Conservation (phyloP, 805 yeast genomes). For the Saccharomycopsis malanga region DNA sequence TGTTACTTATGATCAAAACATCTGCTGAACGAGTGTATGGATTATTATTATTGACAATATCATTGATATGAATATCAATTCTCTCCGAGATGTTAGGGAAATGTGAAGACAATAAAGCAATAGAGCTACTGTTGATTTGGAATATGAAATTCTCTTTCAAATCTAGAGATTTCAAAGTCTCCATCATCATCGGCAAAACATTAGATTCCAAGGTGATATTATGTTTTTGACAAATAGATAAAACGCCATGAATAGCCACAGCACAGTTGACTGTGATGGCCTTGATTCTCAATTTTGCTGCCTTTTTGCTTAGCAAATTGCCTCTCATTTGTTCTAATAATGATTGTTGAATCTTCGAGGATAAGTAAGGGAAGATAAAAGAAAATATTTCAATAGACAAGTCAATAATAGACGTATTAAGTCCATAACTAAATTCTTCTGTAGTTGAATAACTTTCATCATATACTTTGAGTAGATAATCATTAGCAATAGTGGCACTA, state of each 20-base stretch:
- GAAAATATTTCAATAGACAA: constrained; percentile 72
- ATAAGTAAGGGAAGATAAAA: constrained; percentile 58
- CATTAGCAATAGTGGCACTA: constrained; percentile 17
- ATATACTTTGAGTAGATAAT: constrained; percentile 23
- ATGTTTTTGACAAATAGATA: constrained; percentile 25
- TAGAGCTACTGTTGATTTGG: constrained; percentile 45
- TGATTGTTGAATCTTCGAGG: constrained; percentile 77
- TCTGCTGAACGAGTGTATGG: constrained; percentile 60
- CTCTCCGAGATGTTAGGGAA: constrained; percentile 32
- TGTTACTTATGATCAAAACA: constrained; percentile 42
- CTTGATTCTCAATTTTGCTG: constrained; percentile 25
- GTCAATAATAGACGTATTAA: constrained; percentile 57
- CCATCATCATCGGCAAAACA: constrained; percentile 42
- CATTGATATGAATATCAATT: constrained; percentile 50
- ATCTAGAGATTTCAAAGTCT: constrained; percentile 41
- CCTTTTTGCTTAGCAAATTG: constrained; percentile 37
- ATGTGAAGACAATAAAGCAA: constrained; percentile 44
- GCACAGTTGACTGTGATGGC: constrained; percentile 58
- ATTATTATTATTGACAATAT: constrained; percentile 55
- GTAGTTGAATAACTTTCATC: constrained; percentile 31
- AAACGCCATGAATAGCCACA: constrained; percentile 52
- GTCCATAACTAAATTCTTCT: constrained; percentile 34
- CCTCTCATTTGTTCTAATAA: constrained; percentile 74
- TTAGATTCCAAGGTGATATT: constrained; percentile 26
- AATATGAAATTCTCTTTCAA: constrained; percentile 36